Conservation (phyloP, 495 filamentous ascomycete species). For the Penicillium chermesinum region DNA sequence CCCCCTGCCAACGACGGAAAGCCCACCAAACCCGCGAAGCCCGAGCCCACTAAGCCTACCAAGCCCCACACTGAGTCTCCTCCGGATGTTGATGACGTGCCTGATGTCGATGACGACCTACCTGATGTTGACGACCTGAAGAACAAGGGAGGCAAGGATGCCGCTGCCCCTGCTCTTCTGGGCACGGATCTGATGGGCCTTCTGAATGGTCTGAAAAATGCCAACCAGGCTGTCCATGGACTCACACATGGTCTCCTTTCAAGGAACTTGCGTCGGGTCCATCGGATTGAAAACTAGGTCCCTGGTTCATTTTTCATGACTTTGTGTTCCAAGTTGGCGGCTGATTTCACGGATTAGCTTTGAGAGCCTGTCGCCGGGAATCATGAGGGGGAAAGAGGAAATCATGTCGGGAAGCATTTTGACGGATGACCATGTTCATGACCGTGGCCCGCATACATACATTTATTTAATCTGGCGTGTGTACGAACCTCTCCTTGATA, state of each 20-base stretch:
- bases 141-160: not conserved
- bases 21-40: not conserved
- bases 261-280: conserved; percentile 12
- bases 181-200: conserved; percentile 17
- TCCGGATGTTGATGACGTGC: not conserved
- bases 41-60: not conserved
- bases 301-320: not conserved
- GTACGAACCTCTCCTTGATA: no score
- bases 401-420: no score
- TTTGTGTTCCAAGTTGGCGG: no score
- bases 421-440: no score
- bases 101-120: not conserved
- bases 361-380: no score
- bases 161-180: conserved; percentile 3
- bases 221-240: conserved; percentile 8
- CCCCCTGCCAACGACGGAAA: not conserved
- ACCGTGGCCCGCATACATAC: no score
- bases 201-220: conserved; percentile 14
- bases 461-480: no score
- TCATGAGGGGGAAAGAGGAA: no score
- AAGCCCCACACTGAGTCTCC: not conserved
- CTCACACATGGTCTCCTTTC: conserved; percentile 9
- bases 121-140: not conserved
- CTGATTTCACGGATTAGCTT: no score
- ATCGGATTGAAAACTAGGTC: conserved; percentile 9